These are phyloP conservation scores for Pseudoturritis turrita DNA, from an alignment of 345 rosid species.

Conservation along the genomic window DNA sequence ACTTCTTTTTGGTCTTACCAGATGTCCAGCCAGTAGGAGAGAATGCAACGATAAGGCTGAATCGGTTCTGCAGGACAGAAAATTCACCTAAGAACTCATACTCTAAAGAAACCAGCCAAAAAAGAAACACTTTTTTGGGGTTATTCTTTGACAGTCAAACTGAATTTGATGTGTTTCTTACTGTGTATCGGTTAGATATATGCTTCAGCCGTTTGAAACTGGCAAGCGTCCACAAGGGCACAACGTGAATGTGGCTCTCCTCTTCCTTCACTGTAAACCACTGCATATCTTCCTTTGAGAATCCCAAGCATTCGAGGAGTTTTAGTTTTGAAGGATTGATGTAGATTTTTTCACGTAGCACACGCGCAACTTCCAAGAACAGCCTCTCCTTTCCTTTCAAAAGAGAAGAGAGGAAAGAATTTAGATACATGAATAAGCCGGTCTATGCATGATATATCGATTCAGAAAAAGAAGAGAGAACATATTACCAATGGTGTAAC, in stretches of 20 bases:
- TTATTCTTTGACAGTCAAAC: not conserved
- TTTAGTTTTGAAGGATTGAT: slow-evolving; percentile 69
- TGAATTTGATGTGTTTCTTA: slow-evolving; percentile 33
- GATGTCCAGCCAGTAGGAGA: slow-evolving; percentile 95
- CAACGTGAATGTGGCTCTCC: slow-evolving; percentile 90
- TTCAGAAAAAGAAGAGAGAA: not conserved
- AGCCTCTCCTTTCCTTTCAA: slow-evolving; percentile 82
- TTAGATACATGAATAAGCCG: not conserved
- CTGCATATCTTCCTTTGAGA: slow-evolving; percentile 73
- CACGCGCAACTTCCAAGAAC: slow-evolving; percentile 90
- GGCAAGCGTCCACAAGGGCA: slow-evolving; percentile 96
- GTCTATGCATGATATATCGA: not conserved
- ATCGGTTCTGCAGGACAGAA: slow-evolving; percentile 48
- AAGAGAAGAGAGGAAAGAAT: not conserved
- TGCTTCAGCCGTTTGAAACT: slow-evolving; percentile 91
- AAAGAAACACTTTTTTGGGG: too few relatives aligned
- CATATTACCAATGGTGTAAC: slow-evolving; percentile 80
- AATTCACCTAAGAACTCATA: not conserved
- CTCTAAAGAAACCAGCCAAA: not conserved
- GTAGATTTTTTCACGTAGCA: slow-evolving; percentile 59
- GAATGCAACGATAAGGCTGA: slow-evolving; percentile 81
- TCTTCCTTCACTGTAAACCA: slow-evolving; percentile 80
- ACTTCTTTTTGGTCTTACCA: slow-evolving; percentile 82
- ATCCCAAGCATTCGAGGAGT: slow-evolving; percentile 68
- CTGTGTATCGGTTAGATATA: slow-evolving; percentile 68